Conservation (phyloP, 2,329 filamentous ascomycete species). For the Cylindrodendrum hubeiense region DNA sequence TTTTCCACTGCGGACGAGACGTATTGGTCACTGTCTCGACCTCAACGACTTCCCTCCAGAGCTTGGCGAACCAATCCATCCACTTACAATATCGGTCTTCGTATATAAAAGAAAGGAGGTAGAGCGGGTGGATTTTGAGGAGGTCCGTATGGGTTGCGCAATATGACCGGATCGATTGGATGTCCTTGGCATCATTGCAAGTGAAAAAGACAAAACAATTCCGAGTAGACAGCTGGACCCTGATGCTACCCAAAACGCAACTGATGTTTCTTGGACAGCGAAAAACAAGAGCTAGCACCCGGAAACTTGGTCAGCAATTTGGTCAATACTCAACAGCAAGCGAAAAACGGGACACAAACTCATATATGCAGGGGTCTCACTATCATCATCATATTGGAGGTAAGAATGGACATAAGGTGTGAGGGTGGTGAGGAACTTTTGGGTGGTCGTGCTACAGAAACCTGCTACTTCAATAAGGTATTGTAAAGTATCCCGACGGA, state of each 20-base stretch:
- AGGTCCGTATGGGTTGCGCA: constrained; percentile 1
- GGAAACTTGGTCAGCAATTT: background rate
- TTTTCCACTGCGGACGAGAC: constrained; percentile 7
- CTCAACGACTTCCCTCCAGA: constrained; percentile 14
- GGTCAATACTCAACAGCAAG: background rate
- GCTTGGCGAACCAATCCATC: constrained; percentile 1
- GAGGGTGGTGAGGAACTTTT: constrained; percentile 8
- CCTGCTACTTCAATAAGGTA: background rate
- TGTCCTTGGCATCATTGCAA: background rate
- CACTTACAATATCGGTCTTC: constrained; percentile 13
- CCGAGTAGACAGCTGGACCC: background rate
- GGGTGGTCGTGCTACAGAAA: background rate
- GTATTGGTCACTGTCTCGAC: constrained; percentile 22
- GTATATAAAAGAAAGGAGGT: constrained; percentile 17
- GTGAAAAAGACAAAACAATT: constrained; percentile 6
- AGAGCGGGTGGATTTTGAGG: constrained; percentile 23
- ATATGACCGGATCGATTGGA: background rate
- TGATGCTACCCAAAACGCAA: background rate
- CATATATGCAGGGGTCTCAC: constrained; percentile 8
- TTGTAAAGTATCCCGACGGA: constrained; percentile 2
- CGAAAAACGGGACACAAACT: constrained; percentile 1
- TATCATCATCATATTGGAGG: constrained; percentile 11
- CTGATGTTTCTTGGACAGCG: background rate
- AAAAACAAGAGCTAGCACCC: background rate
- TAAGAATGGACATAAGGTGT: constrained; percentile 3